Evolutionary conservation across 345 rosid species (phyloP), one percentile per base, ranked within the genome.

Genomic region (Excoecaria agallocha): DNA sequence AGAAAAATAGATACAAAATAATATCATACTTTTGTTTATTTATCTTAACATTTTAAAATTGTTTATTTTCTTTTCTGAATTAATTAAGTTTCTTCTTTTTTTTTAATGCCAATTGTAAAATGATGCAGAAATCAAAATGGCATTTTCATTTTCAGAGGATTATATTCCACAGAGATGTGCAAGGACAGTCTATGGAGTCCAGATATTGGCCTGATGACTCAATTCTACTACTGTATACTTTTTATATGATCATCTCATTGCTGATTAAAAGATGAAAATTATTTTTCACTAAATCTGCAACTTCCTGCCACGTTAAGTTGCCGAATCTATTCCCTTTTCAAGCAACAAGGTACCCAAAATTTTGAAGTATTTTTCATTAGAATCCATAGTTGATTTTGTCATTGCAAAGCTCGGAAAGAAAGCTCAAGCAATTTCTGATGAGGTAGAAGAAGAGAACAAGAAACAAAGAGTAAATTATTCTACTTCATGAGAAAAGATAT

Each of bases 221-320:
- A 30, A 30, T 30, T 30, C 30, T 22, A 66, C 70, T 4, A 46
- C 56, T 24, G 20, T 48, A 22, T 46, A 20, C 37, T 73, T 63
- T 37, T 38, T 63, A 20, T 35, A 37, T 3, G 22, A 51, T 5
- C 50, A 73, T 43, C 60, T 73, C 16, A 24, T 11, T 41, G 38
- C 69, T 1, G 30, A 20, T 35, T 50, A 35, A 62, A 62, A 10
- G 25, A 63, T 73, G 60, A 64, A 37, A 0, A 13, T 64, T 19
- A 10, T 30, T 35, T 52, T 64, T 73, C 51, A 37, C 22, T 11
- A 12, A 73, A 20, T 37, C 55, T 1, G 1, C 0, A 30, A 9
- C 39, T 74, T 74, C 65, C 51, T 74, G 55, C 54, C 77, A n/a
- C n/a, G n/a, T n/a, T n/a, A n/a, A n/a, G n/a, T n/a, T 2, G 65